Evolutionary conservation across 2,329 filamentous ascomycete species (phyloP).

Genomic region (Sporothrix inflata): DNA sequence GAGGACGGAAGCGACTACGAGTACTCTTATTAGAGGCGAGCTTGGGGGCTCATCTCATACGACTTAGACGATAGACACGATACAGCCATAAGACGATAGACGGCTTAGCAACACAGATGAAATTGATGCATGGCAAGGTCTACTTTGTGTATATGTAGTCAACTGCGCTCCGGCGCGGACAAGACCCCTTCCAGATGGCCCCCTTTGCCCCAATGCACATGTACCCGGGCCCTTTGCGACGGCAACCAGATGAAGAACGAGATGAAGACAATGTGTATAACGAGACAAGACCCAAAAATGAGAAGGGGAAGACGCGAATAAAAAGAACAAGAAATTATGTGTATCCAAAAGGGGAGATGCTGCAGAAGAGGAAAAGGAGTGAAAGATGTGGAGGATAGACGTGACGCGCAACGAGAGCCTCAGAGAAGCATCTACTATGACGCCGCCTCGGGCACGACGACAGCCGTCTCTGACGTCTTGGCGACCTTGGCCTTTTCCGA

Average conservation of each 20-base stretch:
- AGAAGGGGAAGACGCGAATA: background rate
- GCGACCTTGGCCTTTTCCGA: constrained; percentile 28
- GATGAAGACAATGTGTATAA: no score
- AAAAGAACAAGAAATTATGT: background rate
- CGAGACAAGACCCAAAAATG: background rate
- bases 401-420: background rate
- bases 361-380: background rate
- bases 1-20: constrained; percentile 3
- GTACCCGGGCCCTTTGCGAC: no score
- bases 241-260: no score
- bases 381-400: no score
- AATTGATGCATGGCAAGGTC: background rate
- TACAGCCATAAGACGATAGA: background rate
- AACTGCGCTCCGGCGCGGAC: background rate
- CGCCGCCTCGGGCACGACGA: background rate
- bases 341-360: background rate
- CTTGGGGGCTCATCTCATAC: no score
- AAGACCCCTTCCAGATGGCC: background rate
- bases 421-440: background rate
- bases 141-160: background rate
- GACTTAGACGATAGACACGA: background rate
- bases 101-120: background rate
- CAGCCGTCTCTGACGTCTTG: constrained; percentile 3
- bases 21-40: background rate
- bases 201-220: background rate